Base-by-base conservation (phyloP, 306 rosid genomes). In the Trifolium subterraneum region DNA sequence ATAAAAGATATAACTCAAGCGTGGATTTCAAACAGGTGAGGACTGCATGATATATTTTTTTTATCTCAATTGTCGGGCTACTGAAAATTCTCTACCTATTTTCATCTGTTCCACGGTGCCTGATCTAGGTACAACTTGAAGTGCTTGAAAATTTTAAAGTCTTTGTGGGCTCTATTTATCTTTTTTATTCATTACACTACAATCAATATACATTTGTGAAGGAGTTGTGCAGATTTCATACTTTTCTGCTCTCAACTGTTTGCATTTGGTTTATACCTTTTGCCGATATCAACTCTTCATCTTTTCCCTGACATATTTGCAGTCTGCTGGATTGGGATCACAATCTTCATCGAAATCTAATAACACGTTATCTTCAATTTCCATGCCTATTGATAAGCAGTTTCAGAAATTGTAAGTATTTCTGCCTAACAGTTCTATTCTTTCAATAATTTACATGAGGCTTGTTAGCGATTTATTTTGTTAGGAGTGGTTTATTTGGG, bases 331-430 rank as follows among this genome's bases (percentile, higher is more conserved):
- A 78, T 35, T 64, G 65, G 84, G 82, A 59, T 71, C 88, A 35
- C 96, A 81, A 80, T 81, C 98, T 64, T 85, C 93, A 15, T 81
- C 90, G 98, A 85, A 71, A 66, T 79, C 83, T 78, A 73, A 79
- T 61, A 81, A 78, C 83, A 79, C 29, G 51, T 71, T 78, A 60
- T 79, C 84, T 70, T 80, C 90, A 66, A 82, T 78, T 84, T 61
- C 91, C 66, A 9, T 52, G 45, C 89, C 76, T 58, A 74, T 85
- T 61, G 90, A 90, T 77, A 90, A 87, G 86, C 90, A 88, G 83
- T 78, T 90, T 62, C 95, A 88, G 59, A 92, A 85, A 51, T 82
- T 87, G 99, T 95, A 85, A 90, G 99, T 84, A 67, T 68, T 76
- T 70, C 35, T 68, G 35, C 41, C 78, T 67, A 45, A 19, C 72